Base-by-base conservation (phyloP, 441 rosid genomes). In the Breynia disticha region DNA sequence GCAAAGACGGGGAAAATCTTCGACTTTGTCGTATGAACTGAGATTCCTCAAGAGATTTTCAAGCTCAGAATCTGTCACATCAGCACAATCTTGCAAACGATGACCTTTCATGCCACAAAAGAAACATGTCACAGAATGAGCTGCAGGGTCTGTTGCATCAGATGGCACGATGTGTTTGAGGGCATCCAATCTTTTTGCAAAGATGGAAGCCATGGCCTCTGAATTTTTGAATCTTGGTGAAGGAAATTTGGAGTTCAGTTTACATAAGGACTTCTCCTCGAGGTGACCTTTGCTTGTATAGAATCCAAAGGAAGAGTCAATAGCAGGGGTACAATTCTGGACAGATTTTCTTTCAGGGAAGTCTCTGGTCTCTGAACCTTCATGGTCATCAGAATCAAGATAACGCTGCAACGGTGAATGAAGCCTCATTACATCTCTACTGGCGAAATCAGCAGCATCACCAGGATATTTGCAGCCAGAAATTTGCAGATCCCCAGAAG, bases 21-120 rank as follows among this genome's bases (percentile, higher is more conserved):
- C 73, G 44, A 50, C 65, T 21, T 68, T 68, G 50, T 70, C 58
- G 46, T 62, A 63, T 53, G 71, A 68, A 62, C 57, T 76, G 48
- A 71, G 38, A 58, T 71, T 79, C 56, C 60, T 69, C 42, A 70
- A 48, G 48, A 84, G 67, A 70, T 79, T 71, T 68, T 82, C 79
- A 22, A 85, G 79, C 65, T 87, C 93, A 15, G 64, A 21, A 69
- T 77, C 83, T 18, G 80, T 59, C 46, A 83, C 70, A 68, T 81
- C 76, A 18, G 80, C 50, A 76, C 98, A 90, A 61, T 77, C 74
- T 61, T 19, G 70, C 69, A 87, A 59, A 49, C 65, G 61, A 48
- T 85, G 95, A 71, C 90, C 84, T 69, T 66, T 77, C 53, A 58
- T 62, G 42, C 93, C 96, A 42, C 98, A 87, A 71, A 77, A 91